Conservation (phyloP, 2,329 filamentous ascomycete species). For the Colletotrichum australisinense region DNA sequence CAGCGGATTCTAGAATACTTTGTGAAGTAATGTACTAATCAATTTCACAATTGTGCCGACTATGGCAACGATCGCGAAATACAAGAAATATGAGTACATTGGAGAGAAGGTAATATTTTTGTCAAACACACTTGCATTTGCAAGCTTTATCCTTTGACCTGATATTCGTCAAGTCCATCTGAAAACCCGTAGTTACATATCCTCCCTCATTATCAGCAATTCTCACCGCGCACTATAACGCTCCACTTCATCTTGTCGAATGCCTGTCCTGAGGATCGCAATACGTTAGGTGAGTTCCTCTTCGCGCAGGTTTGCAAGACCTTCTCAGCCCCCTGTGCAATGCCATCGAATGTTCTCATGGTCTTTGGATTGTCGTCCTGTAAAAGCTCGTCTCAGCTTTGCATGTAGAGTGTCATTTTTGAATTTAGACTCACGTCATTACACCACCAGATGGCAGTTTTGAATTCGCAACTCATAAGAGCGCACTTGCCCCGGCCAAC, state of each 20-base stretch:
- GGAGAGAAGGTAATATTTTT: background rate
- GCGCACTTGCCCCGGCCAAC: constrained; percentile 36
- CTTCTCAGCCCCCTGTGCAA: constrained; percentile 19
- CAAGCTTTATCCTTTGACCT: background rate
- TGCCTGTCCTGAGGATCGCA: background rate
- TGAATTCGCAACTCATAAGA: constrained; percentile 38
- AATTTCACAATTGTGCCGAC: background rate
- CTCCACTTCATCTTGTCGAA: background rate
- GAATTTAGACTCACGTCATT: constrained; percentile 37
- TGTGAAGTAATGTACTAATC: too few relatives aligned
- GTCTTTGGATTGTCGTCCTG: constrained; percentile 25
- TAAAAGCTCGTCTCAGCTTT: too few relatives aligned
- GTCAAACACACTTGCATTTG: too few relatives aligned
- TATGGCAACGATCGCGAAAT: too few relatives aligned
- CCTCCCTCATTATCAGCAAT: background rate
- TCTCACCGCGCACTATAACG: background rate
- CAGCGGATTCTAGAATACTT: too few relatives aligned
- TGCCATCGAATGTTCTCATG: background rate
- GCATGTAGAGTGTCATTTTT: too few relatives aligned
- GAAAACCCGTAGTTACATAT: background rate
- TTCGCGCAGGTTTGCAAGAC: background rate
- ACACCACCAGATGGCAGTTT: constrained; percentile 40
- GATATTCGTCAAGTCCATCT: background rate
- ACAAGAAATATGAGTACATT: background rate
- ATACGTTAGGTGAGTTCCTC: background rate